Conservation (phyloP, 441 rosid species). For the Populus trichocarpa region DNA sequence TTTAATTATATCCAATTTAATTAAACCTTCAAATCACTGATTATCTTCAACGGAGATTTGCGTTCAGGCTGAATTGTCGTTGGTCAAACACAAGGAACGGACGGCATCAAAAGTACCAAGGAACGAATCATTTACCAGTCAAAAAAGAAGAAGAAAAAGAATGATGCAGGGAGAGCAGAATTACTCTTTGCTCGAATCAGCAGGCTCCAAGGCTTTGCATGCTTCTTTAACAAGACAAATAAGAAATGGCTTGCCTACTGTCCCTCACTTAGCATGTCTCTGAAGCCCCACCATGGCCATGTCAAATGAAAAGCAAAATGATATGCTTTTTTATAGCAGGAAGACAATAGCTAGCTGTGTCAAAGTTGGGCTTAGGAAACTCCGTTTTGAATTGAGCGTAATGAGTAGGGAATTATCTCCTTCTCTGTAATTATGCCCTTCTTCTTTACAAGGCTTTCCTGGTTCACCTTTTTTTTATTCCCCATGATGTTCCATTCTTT, state of each 20-base stretch:
- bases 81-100: not conserved
- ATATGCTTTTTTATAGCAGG: not conserved
- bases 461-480: not conserved
- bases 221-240: conserved; percentile 4
- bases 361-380: not conserved
- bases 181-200: not conserved
- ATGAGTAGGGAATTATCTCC: not conserved
- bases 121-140: not conserved
- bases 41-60: too few species aligned
- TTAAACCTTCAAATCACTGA: too few species aligned
- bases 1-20: too few species aligned
- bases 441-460: conserved; percentile 7
- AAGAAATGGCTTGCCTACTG: conserved; percentile 7
- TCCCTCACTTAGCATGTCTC: not conserved
- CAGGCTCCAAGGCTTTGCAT: not conserved
- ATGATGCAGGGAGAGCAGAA: not conserved
- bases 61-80: not conserved
- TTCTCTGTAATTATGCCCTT: not conserved
- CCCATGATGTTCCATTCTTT: not conserved
- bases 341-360: not conserved
- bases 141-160: not conserved
- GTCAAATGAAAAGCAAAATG: not conserved
- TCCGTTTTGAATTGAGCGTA: conserved; percentile 8
- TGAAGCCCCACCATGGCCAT: not conserved
- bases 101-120: not conserved